These are phyloP conservation scores for Vaccinium darrowii DNA, from an alignment of 148 eudicot genomes.

Conservation along the genomic window DNA sequence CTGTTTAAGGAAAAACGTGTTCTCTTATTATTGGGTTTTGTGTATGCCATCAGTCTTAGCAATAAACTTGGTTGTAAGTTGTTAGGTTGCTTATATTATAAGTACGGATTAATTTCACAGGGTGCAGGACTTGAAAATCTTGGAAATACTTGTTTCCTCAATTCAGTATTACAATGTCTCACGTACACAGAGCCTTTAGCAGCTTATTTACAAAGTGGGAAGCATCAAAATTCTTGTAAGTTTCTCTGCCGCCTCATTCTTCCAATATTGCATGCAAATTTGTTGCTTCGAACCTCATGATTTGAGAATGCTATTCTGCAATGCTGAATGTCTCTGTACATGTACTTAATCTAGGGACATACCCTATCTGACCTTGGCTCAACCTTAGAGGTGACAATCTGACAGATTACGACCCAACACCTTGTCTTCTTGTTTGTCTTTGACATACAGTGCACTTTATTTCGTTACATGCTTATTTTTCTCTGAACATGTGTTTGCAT, in stretches of 20 bases:
- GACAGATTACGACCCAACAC: neutral
- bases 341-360: slow-evolving; percentile 3
- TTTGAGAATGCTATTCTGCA: neutral
- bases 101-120: slow-evolving; percentile 32
- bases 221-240: slow-evolving; percentile 87
- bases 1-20: neutral
- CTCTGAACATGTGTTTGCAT: neutral
- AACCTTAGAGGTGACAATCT: neutral
- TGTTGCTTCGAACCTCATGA: neutral
- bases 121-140: slow-evolving; percentile 93
- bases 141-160: slow-evolving; percentile 91
- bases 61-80: neutral
- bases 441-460: neutral
- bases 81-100: slow-evolving; percentile 11
- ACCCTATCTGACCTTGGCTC: neutral
- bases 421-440: neutral
- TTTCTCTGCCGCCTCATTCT: neutral
- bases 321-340: neutral
- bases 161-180: slow-evolving; percentile 86
- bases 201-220: slow-evolving; percentile 87
- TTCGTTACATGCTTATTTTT: neutral
- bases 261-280: neutral
- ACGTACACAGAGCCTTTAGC: slow-evolving; percentile 93
- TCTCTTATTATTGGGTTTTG: neutral
- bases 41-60: neutral